phyloP scores from a whole-genome alignment of 2,329 filamentous ascomycete species.

The Botryotinia globosa region DNA sequence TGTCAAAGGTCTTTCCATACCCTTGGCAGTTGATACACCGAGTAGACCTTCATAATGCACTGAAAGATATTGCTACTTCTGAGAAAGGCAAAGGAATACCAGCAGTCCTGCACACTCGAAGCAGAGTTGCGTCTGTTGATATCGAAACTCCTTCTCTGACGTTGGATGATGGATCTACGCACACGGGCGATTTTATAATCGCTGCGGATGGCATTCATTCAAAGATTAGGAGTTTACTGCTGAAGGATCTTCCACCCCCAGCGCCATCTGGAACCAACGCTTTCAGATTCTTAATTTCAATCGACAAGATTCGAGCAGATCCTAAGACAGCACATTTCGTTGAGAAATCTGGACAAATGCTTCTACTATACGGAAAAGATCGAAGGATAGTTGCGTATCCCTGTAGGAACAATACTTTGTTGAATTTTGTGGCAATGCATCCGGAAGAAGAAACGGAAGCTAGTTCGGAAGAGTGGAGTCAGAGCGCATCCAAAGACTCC shows the following conservation, averaged over 20 bases:
- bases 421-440: slow-evolving; percentile 53
- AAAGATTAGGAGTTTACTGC: neutral
- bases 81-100: slow-evolving; percentile 40
- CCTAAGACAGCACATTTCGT: slow-evolving; percentile 40
- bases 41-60: slow-evolving; percentile 49
- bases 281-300: slow-evolving; percentile 31
- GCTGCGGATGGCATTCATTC: slow-evolving; percentile 53
- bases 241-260: neutral
- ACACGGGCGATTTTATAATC: slow-evolving; percentile 50
- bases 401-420: slow-evolving; percentile 43
- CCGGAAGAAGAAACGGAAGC: slow-evolving; percentile 48
- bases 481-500: slow-evolving; percentile 39
- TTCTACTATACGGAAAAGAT: slow-evolving; percentile 44
- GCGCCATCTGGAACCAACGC: slow-evolving; percentile 27
- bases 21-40: slow-evolving; percentile 53
- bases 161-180: slow-evolving; percentile 45
- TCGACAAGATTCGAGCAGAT: slow-evolving; percentile 36
- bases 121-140: slow-evolving; percentile 46
- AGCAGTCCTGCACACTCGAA: slow-evolving; percentile 43
- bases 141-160: slow-evolving; percentile 42
- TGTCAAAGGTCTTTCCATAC: slow-evolving; percentile 1
- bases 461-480: slow-evolving; percentile 43
- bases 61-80: slow-evolving; percentile 47
- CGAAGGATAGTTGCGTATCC: slow-evolving; percentile 50
- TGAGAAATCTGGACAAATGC: slow-evolving; percentile 35